Percentiles rank a stretch among this genome's conserved stretches.
phyloP scores from a whole-genome alignment of 2,329 filamentous ascomycete genomes.

The Arthrobotrys pseudoclavata region DNA sequence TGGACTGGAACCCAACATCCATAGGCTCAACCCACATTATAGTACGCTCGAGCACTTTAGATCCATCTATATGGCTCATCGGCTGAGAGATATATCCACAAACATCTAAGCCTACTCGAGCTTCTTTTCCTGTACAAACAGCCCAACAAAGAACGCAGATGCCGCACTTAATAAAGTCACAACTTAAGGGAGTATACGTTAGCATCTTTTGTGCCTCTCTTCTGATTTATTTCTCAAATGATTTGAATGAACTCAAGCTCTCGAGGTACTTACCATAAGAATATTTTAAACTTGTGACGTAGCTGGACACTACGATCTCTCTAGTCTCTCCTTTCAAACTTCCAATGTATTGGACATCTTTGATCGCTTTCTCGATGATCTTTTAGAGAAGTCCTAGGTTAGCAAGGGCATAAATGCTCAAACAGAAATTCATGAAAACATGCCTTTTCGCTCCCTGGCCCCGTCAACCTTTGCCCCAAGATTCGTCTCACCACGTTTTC shows the following conservation, averaged over 20 bases:
- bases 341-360: slow-evolving; percentile 48
- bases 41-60: background rate
- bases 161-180: slow-evolving; percentile 38
- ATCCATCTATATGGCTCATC: background rate
- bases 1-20: no score
- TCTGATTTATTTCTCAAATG: no score
- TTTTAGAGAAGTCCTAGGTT: slow-evolving; percentile 1
- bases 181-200: slow-evolving; percentile 11
- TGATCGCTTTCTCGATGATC: slow-evolving; percentile 52
- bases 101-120: slow-evolving; percentile 33
- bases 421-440: background rate
- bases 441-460: slow-evolving; percentile 46
- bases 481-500: slow-evolving; percentile 44
- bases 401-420: background rate
- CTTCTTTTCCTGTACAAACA: slow-evolving; percentile 42
- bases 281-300: slow-evolving; percentile 54
- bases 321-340: slow-evolving; percentile 20
- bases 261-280: slow-evolving; percentile 30
- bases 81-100: no score
- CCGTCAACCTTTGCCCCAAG: slow-evolving; percentile 26
- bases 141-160: slow-evolving; percentile 37
- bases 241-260: no score
- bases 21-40: no score
- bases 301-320: slow-evolving; percentile 44
- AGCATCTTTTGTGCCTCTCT: background rate